Base-by-base conservation (phyloP, 2,329 filamentous ascomycete species). In the Capronia americana region DNA sequence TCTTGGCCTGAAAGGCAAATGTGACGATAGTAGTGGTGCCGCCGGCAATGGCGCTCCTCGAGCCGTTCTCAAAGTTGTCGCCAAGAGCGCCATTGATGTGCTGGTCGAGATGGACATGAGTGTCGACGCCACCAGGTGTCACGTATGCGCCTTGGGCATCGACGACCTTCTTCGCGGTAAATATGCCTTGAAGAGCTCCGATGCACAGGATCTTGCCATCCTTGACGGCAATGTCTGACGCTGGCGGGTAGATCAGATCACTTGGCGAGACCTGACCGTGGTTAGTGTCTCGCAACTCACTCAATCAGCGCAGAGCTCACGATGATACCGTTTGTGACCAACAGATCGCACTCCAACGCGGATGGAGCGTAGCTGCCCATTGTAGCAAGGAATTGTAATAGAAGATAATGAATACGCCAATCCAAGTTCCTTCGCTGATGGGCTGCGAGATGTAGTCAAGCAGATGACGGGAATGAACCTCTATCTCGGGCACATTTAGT, bases 11-110 rank as follows among this genome's bases (percentile, higher is more conserved):
- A 4, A 81, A 81, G 0, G 85, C 86, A 74, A 88, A 88, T 0
- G 84, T 79, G 11, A 88, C 75, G 14, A 88, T 77, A 0, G 86
- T 87, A 0, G 86, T 88, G 2, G 82, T 87, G 26, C 86, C 86
- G 12, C 86, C 86, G 2, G 84, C 84, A 61, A 88, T 80, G 4
- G 86, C 86, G 30, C 81, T 84, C 11, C 85, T 78, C 0, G 84
- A 83, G 0, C 85, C 85, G 1, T 77, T 78, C 64, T 83, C 78
- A 70, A 77, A 84, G 11, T 75, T 79, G 61, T 83, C 82, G 2
- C 80, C 76, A 3, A 50, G 4, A 7, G 62, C 54, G 28, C 51
- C 58, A 38, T 54, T 54, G 30, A 53, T 56, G 60, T 55, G 38
- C 54, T 66, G 64, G 11, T 59, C 56, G 4, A 66, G 41, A 41